These are phyloP conservation scores for Scedosporium minutisporum DNA, from an alignment of 2,329 filamentous ascomycete species.

Conservation along the genomic window DNA sequence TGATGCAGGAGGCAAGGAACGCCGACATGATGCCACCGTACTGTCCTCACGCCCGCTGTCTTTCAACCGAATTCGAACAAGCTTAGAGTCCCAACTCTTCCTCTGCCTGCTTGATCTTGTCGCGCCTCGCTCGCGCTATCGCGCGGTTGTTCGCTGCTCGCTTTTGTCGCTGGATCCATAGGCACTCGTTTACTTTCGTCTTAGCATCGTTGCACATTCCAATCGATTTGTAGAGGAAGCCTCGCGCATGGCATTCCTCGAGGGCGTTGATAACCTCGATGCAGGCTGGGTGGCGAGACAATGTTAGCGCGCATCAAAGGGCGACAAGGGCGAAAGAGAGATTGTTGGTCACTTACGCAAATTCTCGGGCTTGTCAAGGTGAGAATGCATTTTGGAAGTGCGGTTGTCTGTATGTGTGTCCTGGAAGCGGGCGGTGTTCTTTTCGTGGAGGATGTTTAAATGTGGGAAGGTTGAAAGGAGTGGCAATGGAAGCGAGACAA, in stretches of 20 bases:
- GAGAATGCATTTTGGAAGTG: slow-evolving; percentile 73
- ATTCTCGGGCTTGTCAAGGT: slow-evolving; percentile 77
- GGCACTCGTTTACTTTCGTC: slow-evolving; percentile 71
- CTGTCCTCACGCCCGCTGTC: not conserved
- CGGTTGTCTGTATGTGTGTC: too few relatives aligned
- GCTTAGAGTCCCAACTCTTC: slow-evolving; percentile 33
- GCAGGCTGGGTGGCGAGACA: slow-evolving; percentile 56
- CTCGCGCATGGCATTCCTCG: slow-evolving; percentile 87
- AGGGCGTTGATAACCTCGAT: slow-evolving; percentile 88
- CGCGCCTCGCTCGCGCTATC: slow-evolving; percentile 56
- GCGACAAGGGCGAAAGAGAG: not conserved
- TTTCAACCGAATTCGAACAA: not conserved
- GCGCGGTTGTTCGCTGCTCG: slow-evolving; percentile 67
- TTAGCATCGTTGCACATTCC: slow-evolving; percentile 89
- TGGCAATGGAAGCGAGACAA: not conserved
- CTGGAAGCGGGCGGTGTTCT: not conserved
- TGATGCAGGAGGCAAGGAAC: not conserved
- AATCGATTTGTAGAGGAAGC: slow-evolving; percentile 84
- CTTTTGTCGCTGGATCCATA: slow-evolving; percentile 70
- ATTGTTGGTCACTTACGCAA: slow-evolving; percentile 7
- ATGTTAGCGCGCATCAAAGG: not conserved
- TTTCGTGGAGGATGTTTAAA: not conserved
- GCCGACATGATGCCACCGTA: not conserved
- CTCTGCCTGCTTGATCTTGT: slow-evolving; percentile 66
- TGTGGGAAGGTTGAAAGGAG: not conserved